Conservation (phyloP, 2,329 filamentous ascomycete species). For the Pseudogymnoascus pannorum region DNA sequence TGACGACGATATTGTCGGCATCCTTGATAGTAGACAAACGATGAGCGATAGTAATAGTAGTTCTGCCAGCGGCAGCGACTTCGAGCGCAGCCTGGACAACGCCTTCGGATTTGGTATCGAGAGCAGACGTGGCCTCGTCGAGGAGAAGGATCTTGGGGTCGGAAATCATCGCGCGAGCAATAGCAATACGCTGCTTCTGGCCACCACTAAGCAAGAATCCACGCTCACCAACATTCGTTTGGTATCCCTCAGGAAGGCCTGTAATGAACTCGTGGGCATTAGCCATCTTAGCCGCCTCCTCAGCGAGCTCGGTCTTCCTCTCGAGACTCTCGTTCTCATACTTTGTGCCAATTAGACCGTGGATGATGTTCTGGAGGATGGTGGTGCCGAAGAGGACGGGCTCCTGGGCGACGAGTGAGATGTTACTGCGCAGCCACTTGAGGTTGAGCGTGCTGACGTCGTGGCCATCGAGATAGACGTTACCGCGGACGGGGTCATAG, state of each 20-base stretch:
- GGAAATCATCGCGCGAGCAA: conserved; percentile 82
- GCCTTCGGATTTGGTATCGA: conserved; percentile 92
- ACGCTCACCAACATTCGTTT: conserved; percentile 91
- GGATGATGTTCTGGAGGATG: conserved; percentile 83
- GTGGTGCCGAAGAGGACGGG: conserved; percentile 84
- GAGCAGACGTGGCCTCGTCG: conserved; percentile 87
- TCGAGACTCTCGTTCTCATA: conserved; percentile 63
- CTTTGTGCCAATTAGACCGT: conserved; percentile 79
- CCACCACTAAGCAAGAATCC: conserved; percentile 89
- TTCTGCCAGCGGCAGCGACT: conserved; percentile 74
- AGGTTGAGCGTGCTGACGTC: conserved; percentile 78
- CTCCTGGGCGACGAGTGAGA: conserved; percentile 88
- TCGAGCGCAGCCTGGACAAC: conserved; percentile 91
- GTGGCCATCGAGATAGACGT: conserved; percentile 72
- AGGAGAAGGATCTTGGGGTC: conserved; percentile 88
- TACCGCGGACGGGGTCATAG: conserved; percentile 79
- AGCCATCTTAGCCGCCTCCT: conserved; percentile 78
- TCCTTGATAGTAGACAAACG: conserved; percentile 89
- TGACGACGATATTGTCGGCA: conserved; percentile 93
- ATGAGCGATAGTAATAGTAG: conserved; percentile 94
- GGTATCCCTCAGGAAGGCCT: conserved; percentile 75
- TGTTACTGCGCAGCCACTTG: conserved; percentile 84
- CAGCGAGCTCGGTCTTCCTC: conserved; percentile 61
- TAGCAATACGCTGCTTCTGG: conserved; percentile 94
- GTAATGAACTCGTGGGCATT: conserved; percentile 92